Conservation (phyloP, 2,329 filamentous ascomycete species). For the Chalaropsis ovoidea region DNA sequence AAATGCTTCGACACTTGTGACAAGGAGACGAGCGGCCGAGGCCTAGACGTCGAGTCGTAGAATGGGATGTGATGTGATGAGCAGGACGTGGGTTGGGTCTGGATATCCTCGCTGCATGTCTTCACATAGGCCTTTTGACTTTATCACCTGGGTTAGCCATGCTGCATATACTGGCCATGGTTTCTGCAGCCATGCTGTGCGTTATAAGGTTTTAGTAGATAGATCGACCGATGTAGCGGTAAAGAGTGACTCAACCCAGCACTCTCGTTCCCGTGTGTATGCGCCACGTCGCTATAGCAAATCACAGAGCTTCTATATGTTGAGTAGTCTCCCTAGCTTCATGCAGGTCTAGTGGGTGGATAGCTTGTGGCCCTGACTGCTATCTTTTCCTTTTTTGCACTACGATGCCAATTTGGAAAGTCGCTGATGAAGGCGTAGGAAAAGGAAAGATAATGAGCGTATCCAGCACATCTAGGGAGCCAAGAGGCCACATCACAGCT, state of each 20-base stretch:
- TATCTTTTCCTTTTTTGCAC: neutral
- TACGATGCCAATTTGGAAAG: neutral
- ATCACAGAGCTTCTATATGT: neutral
- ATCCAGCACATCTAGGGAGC: neutral
- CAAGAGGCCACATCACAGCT: neutral
- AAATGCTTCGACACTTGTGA: neutral
- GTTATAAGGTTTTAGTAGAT: neutral
- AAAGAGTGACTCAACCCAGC: neutral
- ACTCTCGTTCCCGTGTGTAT: neutral
- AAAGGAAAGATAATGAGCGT: neutral
- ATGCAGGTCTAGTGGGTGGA: slow-evolving; percentile 3
- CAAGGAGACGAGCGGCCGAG: neutral
- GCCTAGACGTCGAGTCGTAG: neutral
- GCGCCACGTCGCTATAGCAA: neutral
- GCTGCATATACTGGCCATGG: neutral
- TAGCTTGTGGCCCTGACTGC: neutral
- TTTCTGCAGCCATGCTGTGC: neutral
- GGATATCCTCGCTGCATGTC: neutral
- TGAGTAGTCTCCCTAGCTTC: slow-evolving; percentile 4
- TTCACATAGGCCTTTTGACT: neutral
- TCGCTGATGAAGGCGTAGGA: neutral
- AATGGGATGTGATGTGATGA: no score
- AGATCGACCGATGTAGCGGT: slow-evolving; percentile 4
- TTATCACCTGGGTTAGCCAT: neutral
- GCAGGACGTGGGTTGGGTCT: neutral